Evolutionary conservation across 202 grass and related monocot species (phyloP), one percentile per base, ranked within the genome.

Genomic region (Bolboschoenoplectus hybrid): DNA sequence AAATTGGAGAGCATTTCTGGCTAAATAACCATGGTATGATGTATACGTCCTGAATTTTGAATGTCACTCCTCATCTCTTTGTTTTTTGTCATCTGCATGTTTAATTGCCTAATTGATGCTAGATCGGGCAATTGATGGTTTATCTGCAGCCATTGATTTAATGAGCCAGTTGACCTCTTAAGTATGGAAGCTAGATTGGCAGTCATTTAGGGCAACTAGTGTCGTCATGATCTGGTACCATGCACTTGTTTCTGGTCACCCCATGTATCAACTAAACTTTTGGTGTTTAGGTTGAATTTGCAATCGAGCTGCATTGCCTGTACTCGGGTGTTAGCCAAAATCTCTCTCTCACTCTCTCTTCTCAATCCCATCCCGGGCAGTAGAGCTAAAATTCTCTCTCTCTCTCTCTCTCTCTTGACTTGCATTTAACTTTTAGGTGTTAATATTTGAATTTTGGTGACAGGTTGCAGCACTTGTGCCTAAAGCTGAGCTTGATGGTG

Each of bases 391-490:
- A 26, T 14, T 56, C 58, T 61, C 65, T 85, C 52, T 76, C 65
- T 53, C 89, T 64, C 53, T 79, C 40, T 1, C 6, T 53, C 52
- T 1, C 3, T 2, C 44, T 72, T 8, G 69, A 81, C 17, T 50
- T 26, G 10, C 50, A 49, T 47, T 75, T 35, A 64, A 55, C 26
- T 0, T 20, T 47, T 3, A 63, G 57, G 83, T 61, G 19, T 75
- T 45, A 34, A 62, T 58, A 46, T 51, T 67, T 80, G 49, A 70
- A 38, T 58, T 86, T 82, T 41, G 9, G 12, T 64, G 68, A 81
- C 86, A 98, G 95, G 95, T 98, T 72, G 95, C 95, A 68, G 95
- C 96, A 77, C 93, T 98, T 86, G 96, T 98, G 7, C 93, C 93
- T 68, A 98, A 96, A 83, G 93, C 82, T 60, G 96, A 98, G 67